Evolutionary conservation across 1,284 basidiomycete species (phyloP).

Genomic region (Ustilago curta): DNA sequence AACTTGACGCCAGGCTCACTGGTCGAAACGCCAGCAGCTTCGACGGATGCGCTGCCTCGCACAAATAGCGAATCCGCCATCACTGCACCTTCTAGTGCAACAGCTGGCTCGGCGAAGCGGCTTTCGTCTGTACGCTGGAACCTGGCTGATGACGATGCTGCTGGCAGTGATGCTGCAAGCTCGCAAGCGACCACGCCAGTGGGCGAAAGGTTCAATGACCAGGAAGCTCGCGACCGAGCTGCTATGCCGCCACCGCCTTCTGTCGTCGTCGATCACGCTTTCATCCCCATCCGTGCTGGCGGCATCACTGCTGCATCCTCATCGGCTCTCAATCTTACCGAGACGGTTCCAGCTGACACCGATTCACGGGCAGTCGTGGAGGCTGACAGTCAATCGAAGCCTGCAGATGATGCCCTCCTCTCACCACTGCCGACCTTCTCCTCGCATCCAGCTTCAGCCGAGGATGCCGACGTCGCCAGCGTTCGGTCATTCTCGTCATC

Average conservation of each 20-base stretch:
- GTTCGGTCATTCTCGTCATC: slow-evolving; percentile 18
- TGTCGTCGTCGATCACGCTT: slow-evolving; percentile 35
- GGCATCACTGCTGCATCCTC: slow-evolving; percentile 33
- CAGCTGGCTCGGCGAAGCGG: slow-evolving; percentile 17
- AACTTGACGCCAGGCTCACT: slow-evolving; percentile 11
- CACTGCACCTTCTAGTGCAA: neutral
- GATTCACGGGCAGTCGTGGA: too few relatives aligned
- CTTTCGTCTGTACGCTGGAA: slow-evolving; percentile 45
- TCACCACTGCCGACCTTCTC: neutral
- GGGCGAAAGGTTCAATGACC: slow-evolving; percentile 14
- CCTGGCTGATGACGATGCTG: slow-evolving; percentile 15
- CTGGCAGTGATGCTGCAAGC: neutral
- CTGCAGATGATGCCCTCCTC: slow-evolving; percentile 5
- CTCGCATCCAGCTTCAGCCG: neutral
- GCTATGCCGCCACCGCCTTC: slow-evolving; percentile 42
- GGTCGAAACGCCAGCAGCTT: slow-evolving; percentile 35
- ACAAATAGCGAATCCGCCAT: slow-evolving; percentile 18
- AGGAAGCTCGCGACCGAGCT: slow-evolving; percentile 26
- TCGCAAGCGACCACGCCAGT: slow-evolving; percentile 19
- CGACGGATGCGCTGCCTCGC: slow-evolving; percentile 21
- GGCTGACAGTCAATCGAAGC: neutral
- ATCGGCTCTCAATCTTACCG: slow-evolving; percentile 14
- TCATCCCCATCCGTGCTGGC: slow-evolving; percentile 41
- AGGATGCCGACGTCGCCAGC: slow-evolving; percentile 19
- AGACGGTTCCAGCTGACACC: neutral